Base-by-base conservation (phyloP, 352 stramenopile genomes). In the Pythium vanterpoolii region DNA sequence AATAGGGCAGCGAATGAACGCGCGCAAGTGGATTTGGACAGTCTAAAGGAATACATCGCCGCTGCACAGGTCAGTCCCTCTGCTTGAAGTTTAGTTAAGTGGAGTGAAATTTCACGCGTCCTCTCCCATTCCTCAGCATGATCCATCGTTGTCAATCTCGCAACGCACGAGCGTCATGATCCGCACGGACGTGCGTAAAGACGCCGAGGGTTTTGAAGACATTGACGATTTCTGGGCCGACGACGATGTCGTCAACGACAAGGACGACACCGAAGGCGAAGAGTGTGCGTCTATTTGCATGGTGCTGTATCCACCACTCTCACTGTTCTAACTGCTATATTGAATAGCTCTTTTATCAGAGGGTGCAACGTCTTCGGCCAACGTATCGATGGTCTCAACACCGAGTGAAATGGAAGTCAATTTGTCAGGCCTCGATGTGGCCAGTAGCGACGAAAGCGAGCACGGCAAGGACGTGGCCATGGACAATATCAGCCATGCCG, bases 171-270 rank as follows among this genome's bases (percentile, higher is more conserved):
- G 71, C 24, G 75, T 87, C 14, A 69, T 84, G 43, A 76, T 90
- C 27, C 82, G 78, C 19, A 73, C 56, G 6, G 77, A 90, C 19
- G 79, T 92, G 42, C 85, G 79, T 18, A 89, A 84, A 28, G 86
- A 95, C 42, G 81, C 74, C 1, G 66, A 93, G 24, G 86, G 86
- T 0, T 95, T 95, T 49, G 83, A 95, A 45, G 86, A 95, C 46
- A 87, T 93, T 42, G 86, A 95, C 64, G 86, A 95, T 44, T 95
- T 95, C 52, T 95, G 83, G 83, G 81, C 77, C 31, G 81, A 95
- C 24, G 74, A 86, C 50, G 65, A 76, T 9, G 62, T 59, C 33
- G 66, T 60, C 8, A 67, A 59, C 18, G 72, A 82, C 53, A 74
- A 77, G 24, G 70, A 81, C 21, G 71, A 79, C 42, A 68, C 70